phyloP scores from a whole-genome alignment of 805 yeast genomes.

The Myxozyma monticola region DNA sequence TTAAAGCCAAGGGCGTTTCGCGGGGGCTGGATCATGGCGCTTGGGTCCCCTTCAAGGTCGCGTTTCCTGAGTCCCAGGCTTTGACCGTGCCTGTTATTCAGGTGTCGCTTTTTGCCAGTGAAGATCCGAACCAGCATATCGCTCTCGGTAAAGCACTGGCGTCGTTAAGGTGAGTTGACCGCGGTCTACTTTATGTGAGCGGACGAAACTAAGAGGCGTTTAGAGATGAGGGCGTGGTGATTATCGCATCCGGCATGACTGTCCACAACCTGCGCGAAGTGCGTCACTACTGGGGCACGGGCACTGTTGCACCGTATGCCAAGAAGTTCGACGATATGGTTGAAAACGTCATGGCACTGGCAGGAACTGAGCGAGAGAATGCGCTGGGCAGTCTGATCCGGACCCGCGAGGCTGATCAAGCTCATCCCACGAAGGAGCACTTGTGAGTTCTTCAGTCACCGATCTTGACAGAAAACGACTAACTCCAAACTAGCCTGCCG shows the following conservation, averaged over 20 bases:
- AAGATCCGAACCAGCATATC: slow-evolving; percentile 45
- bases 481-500: slow-evolving; percentile 44
- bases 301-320: slow-evolving; percentile 49
- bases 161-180: slow-evolving; percentile 34
- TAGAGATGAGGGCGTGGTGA: slow-evolving; percentile 53
- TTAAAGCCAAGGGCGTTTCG: slow-evolving; percentile 45
- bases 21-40: slow-evolving; percentile 82
- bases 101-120: slow-evolving; percentile 40
- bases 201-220: too few relatives aligned
- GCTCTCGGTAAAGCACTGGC: slow-evolving; percentile 58
- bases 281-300: slow-evolving; percentile 33
- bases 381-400: slow-evolving; percentile 44
- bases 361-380: slow-evolving; percentile 40
- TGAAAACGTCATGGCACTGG: slow-evolving; percentile 42
- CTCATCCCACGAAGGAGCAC: slow-evolving; percentile 81
- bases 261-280: slow-evolving; percentile 72
- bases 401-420: slow-evolving; percentile 41
- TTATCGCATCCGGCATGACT: slow-evolving; percentile 74
- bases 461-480: too few relatives aligned
- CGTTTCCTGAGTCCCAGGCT: slow-evolving; percentile 33
- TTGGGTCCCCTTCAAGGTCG: slow-evolving; percentile 55
- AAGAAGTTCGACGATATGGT: slow-evolving; percentile 53
- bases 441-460: slow-evolving; percentile 40
- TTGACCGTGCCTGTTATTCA: slow-evolving; percentile 46
- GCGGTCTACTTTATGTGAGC: too few relatives aligned